Evolutionary conservation across 768 basidiomycete species (phyloP).

Genomic region (Sarcodon sp.): DNA sequence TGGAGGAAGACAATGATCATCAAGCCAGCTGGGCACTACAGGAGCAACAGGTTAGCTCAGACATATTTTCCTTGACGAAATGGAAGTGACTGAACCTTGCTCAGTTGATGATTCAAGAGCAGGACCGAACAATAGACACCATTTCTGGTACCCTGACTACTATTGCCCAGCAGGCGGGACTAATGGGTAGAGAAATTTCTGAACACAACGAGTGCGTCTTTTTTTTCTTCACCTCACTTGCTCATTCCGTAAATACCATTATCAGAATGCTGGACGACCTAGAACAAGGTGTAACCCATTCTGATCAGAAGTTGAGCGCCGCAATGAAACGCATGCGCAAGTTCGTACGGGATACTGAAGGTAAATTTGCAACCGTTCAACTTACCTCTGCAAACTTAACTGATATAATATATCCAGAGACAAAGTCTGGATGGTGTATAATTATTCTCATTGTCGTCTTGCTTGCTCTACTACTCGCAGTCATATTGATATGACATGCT

Average conservation of each 20-base stretch:
- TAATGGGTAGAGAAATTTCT: constrained; percentile 87
- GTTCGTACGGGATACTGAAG: constrained; percentile 80
- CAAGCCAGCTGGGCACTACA: constrained; percentile 74
- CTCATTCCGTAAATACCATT: background rate
- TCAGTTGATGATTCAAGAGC: constrained; percentile 76
- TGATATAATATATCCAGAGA: constrained; percentile 32
- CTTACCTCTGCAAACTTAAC: background rate
- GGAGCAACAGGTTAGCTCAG: constrained; percentile 62
- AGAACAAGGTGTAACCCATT: constrained; percentile 68
- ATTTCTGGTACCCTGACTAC: constrained; percentile 81
- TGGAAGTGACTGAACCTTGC: background rate
- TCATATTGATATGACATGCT: constrained; percentile 52
- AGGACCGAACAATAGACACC: constrained; percentile 81
- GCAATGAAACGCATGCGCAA: constrained; percentile 69
- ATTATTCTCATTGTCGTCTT: constrained; percentile 74
- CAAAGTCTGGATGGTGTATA: constrained; percentile 85
- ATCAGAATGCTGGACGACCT: constrained; percentile 76
- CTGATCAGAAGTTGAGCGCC: constrained; percentile 44
- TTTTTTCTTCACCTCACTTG: constrained; percentile 5
- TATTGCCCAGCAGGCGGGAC: constrained; percentile 79
- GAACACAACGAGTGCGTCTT: constrained; percentile 79
- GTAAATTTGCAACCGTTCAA: constrained; percentile 19
- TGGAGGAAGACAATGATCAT: constrained; percentile 34
- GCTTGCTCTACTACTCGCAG: constrained; percentile 60
- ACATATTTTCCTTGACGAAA: background rate